These are phyloP conservation scores for Oryza officinalis DNA, from an alignment of 176 grass and related monocot species.

Conservation along the genomic window DNA sequence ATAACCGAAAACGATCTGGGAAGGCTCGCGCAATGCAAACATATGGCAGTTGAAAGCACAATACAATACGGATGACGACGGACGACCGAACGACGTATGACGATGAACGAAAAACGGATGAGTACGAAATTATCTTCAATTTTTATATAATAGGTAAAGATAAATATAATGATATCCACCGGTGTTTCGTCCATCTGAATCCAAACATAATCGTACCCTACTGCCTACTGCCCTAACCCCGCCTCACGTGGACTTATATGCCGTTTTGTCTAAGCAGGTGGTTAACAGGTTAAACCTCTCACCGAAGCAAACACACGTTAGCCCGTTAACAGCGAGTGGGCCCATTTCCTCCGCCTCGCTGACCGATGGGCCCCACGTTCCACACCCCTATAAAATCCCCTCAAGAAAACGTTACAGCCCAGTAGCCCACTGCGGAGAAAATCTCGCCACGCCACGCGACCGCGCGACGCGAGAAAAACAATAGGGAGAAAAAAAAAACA, in stretches of 20 bases:
- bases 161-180: too few species aligned
- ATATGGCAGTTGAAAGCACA: too few species aligned
- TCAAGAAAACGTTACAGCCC: not conserved
- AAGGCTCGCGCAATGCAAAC: too few species aligned
- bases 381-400: not conserved
- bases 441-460: not conserved
- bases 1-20: too few species aligned
- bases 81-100: too few species aligned
- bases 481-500: not conserved
- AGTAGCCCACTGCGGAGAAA: not conserved
- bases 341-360: not conserved
- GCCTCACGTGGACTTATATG: not conserved
- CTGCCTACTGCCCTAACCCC: too few species aligned
- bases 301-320: not conserved
- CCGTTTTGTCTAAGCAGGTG: not conserved
- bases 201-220: too few species aligned
- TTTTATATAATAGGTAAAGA: too few species aligned
- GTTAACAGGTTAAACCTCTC: not conserved
- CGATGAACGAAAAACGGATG: too few species aligned
- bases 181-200: too few species aligned
- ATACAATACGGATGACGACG: too few species aligned
- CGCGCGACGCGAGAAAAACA: not conserved
- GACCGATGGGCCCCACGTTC: not conserved
- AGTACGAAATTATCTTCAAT: too few species aligned
- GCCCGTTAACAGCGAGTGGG: not conserved